Evolutionary conservation across 129 eudicot species (phyloP).

Genomic region (Escallonia herrerae): DNA sequence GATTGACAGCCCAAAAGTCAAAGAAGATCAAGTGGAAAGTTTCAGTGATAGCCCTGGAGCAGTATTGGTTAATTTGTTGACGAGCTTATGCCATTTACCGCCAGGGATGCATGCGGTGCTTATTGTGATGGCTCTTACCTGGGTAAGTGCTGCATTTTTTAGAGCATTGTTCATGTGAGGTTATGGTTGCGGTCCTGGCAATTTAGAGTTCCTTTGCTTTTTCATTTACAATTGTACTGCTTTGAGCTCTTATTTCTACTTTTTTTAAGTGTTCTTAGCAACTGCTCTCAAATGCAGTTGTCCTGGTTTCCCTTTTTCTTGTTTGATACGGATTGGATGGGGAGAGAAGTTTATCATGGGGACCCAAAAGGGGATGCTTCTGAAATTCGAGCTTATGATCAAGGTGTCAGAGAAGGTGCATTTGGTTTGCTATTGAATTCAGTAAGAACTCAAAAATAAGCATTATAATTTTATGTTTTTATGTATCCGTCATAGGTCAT

Average conservation of each 20-base stretch:
- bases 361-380: slow-evolving; percentile 60
- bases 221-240: neutral
- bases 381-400: slow-evolving; percentile 65
- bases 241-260: slow-evolving; percentile 16
- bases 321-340: slow-evolving; percentile 99
- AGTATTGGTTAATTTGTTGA: slow-evolving; percentile 78
- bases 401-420: slow-evolving; percentile 99
- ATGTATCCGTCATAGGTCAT: neutral
- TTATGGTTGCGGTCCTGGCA: neutral
- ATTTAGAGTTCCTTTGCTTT: neutral
- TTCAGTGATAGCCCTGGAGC: slow-evolving; percentile 80
- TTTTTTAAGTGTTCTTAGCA: slow-evolving; percentile 2
- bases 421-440: slow-evolving; percentile 98
- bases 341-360: slow-evolving; percentile 93
- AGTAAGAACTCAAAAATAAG: slow-evolving; percentile 70
- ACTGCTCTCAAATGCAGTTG: slow-evolving; percentile 42
- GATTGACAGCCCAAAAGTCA: slow-evolving; percentile 22
- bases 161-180: neutral
- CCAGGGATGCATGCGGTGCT: slow-evolving; percentile 89
- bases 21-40: slow-evolving; percentile 39
- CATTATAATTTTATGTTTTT: slow-evolving; percentile 13
- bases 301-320: slow-evolving; percentile 99
- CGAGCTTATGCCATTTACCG: slow-evolving; percentile 90
- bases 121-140: slow-evolving; percentile 79
- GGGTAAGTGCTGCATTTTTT: slow-evolving; percentile 49